Evolutionary conservation across 2,329 filamentous ascomycete species (phyloP).

Genomic region (Ramularia endophylla): DNA sequence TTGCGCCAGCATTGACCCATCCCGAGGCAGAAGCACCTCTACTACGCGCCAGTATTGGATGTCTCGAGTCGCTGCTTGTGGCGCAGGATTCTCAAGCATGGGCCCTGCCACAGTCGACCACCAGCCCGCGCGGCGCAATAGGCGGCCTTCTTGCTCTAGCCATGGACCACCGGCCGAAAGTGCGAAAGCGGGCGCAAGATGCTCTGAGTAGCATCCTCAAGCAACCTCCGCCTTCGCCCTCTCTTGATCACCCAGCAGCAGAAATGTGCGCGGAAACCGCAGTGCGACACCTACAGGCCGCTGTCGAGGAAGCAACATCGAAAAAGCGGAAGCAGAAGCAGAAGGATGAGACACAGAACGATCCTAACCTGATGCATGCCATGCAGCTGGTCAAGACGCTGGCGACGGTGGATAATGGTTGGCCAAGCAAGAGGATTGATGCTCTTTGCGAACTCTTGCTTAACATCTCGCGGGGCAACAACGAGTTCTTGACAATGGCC

Average conservation of each 20-base stretch:
- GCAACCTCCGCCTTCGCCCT: conserved; percentile 82
- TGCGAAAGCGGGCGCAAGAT: conserved; percentile 88
- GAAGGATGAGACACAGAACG: conserved; percentile 50
- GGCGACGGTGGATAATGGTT: conserved; percentile 79
- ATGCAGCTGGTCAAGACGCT: conserved; percentile 89
- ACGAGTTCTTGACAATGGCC: conserved; percentile 93
- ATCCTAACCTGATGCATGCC: conserved; percentile 78
- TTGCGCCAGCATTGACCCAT: conserved; percentile 77
- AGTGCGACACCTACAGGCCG: conserved; percentile 69
- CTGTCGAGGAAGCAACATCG: conserved; percentile 66
- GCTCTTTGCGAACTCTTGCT: conserved; percentile 82
- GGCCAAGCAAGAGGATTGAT: conserved; percentile 96
- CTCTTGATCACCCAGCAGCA: conserved; percentile 86
- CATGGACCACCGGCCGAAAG: conserved; percentile 84
- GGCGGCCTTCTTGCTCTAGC: conserved; percentile 80
- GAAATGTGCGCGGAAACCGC: conserved; percentile 95
- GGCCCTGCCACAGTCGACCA: conserved; percentile 75
- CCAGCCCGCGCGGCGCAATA: conserved; percentile 80
- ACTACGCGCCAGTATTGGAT: conserved; percentile 82
- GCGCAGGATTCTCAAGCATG: conserved; percentile 84
- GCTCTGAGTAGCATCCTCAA: conserved; percentile 76
- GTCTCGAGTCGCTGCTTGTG: conserved; percentile 81
- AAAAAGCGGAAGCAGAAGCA: conserved; percentile 55
- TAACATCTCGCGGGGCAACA: conserved; percentile 80
- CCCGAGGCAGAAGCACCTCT: conserved; percentile 81